A percentile compares a stretch with the other conserved stretches of the same genome.
Evolutionary conservation across 2,329 filamentous ascomycete genomes (phyloP).

Genomic region (Penicillium olsonii): DNA sequence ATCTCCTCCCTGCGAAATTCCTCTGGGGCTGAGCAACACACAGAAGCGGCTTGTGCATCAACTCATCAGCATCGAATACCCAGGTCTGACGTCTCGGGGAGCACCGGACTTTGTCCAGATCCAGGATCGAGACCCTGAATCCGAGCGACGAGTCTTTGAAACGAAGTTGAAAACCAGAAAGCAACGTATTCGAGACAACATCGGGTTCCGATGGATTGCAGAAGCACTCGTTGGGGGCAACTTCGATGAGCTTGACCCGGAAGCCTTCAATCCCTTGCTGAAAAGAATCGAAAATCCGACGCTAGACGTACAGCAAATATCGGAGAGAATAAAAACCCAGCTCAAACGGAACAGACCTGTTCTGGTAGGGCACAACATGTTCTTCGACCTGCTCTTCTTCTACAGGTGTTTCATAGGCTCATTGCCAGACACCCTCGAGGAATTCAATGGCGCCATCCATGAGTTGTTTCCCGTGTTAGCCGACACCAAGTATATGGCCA

Average conservation of each 20-base stretch:
- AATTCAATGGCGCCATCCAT: conserved; percentile 55
- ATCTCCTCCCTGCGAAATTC: conserved; percentile 21
- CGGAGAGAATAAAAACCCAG: conserved; percentile 37
- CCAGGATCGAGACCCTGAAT: conserved; percentile 36
- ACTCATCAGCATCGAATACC: conserved; percentile 63
- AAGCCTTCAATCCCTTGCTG: conserved; percentile 33
- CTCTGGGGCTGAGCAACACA: conserved; percentile 53
- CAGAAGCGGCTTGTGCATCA: conserved; percentile 68
- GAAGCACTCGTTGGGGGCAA: conserved; percentile 48
- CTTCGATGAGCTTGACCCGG: conserved; percentile 36
- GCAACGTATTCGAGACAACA: conserved; percentile 36
- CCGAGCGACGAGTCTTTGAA: conserved; percentile 35
- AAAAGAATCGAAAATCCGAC: conserved; percentile 18
- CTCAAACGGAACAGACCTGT: conserved; percentile 52
- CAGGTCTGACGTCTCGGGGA: conserved; percentile 40
- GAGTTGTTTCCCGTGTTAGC: conserved; percentile 58
- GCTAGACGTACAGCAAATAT: conserved; percentile 27
- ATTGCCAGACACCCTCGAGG: conserved; percentile 57
- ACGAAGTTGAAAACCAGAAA: conserved; percentile 30
- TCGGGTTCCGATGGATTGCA: conserved; percentile 50
- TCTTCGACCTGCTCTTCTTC: conserved; percentile 64
- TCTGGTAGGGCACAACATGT: conserved; percentile 64
- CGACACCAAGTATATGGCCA: conserved; percentile 66
- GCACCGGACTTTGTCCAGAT: conserved; percentile 45
- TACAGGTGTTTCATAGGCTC: conserved; percentile 61